Evolutionary conservation across 208 protist species (phyloP), one percentile per base, ranked within the genome.

Genomic region (Trypanosoma congolense): DNA sequence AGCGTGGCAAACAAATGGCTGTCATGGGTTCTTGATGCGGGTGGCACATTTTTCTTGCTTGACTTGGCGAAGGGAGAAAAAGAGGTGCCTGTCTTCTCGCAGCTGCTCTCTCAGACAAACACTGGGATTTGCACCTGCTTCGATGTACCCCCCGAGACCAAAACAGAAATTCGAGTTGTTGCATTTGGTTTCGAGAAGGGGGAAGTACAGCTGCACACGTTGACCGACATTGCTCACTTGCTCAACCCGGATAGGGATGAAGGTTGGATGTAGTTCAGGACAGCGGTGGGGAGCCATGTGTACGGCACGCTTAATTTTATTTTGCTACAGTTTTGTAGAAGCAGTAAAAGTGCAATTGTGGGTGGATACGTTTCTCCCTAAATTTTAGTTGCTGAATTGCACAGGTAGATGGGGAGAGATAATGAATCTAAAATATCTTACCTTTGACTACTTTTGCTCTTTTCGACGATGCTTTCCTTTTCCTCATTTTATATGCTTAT

Each of bases 111-210:
- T 44, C 61, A 78, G 45, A 52, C 75, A 1, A 78, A 87, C 36
- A 83, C 79, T 0, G 85, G 85, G 12, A 18, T 53, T 16, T 89
- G 80, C 55, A 66, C 73, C 16, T 82, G 74, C 56, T 73, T 92
- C 31, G 80, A 87, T 35, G 31, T 79, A 28, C 70, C 81, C 5
- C 38, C 59, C 4, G 75, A 77, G 44, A 75, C 71, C 18, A 78
- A 68, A 54, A 62, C 48, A 9, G 79, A 89, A n/a, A 65, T 47
- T 26, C 68, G 75, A 10, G 22, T 80, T 25, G 49, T 92, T 18
- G 78, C 72, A n/a, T 57, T 85, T 3, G 85, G 85, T 12, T 89
- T 87, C 53, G 78, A 83, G 41, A 83, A 86, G 44, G 80, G 85
- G 9, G 50, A 83, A 41, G 59, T 87, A 46, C 80, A 92, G 71